Evolutionary conservation across 495 filamentous ascomycete species (phyloP), one percentile per base, ranked within the genome.

Genomic region (Penicillium canescens): DNA sequence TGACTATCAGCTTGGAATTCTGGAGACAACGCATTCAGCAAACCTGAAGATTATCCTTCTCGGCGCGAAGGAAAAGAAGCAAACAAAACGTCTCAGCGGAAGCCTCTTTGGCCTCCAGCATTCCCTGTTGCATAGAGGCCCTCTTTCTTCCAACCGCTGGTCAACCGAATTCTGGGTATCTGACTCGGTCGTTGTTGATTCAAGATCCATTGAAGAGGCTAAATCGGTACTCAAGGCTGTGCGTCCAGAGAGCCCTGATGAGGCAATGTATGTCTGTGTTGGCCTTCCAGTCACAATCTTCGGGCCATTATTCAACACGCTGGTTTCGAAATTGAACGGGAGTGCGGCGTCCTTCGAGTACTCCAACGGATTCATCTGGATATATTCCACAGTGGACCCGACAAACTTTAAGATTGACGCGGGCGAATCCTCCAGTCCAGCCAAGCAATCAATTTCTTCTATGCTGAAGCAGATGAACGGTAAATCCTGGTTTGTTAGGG

Each of bases 261-360:
- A 35, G 41, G 35, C 28, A 45, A 33, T 14, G 37, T 52, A 52
- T 34, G 21, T 52, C 34, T 40, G 50, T 18, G 18, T 18, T 18
- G 18, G 18, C 18, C 1, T 18, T 18, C 18, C 18, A 18, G 18
- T 18, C 18, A 10, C 34, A 24, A 41, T 20, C n/a, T 46, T 54
- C 33, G 50, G 42, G 31, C 51, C 43, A 21, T 39, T 54, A 23
- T 54, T 46, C 36, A 54, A 54, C 36, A 54, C 51, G 28, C 51
- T 54, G 21, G 33, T 54, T 16, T 46, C 42, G 2, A 23, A 36
- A 40, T 46, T 26, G 33, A 54, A 46, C 43, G 43, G 35, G 36
- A 46, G 34, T 16, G 42, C 51, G 5, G 51, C 35, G 18, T 54
- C 34, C 31, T 46, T 54, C 36, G 42, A 52, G 38, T 42, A 43